Evolutionary conservation across 768 basidiomycete genomes (phyloP), one percentile per base, ranked within the genome.

Genomic region (Coprinopsis strossmayeri): DNA sequence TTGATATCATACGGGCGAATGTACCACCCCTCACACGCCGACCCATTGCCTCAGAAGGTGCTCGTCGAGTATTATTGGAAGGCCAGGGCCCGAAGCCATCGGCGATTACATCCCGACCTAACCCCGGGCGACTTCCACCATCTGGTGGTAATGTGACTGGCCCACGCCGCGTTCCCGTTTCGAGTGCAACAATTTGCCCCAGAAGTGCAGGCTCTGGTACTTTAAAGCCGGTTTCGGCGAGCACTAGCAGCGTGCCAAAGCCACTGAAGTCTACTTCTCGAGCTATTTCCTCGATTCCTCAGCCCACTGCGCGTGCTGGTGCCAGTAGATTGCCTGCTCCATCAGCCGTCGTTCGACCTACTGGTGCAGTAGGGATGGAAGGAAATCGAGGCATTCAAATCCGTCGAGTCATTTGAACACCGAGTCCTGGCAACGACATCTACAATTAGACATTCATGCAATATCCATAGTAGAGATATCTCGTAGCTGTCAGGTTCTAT

Each of bases 121-220:
- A 40, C 30, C 15, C 48, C 32, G 46, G 37, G 20, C 58, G 7
- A 20, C 51, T 21, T 51, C 55, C 37, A 58, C 51, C n/a, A n/a
- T n/a, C n/a, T n/a, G n/a, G n/a, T n/a, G n/a, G n/a, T n/a, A n/a
- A n/a, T 24, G 53, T 45, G 12, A 53, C 52, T 43, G 71, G 71
- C 13, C 69, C 71, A 32, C 63, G 68, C 46, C 65, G 74, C 24
- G 60, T 73, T 46, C 60, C 62, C 7, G 55, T 64, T 30, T 37
- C 49, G 38, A 55, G 58, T 12, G 45, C 44, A 11, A 17, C 27
- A 11, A 45, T 17, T 13, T 11, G 43, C 27, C n/a, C 25, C 23
- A 45, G 27, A 15, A 20, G 7, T 20, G n/a, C 44, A 17, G 27
- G 25, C 24, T 21, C 20, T n/a, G 24, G 21, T 12, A 30, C 9